Base-by-base conservation (phyloP, 2,329 filamentous ascomycete species). In the Cladophialophora carrionii region DNA sequence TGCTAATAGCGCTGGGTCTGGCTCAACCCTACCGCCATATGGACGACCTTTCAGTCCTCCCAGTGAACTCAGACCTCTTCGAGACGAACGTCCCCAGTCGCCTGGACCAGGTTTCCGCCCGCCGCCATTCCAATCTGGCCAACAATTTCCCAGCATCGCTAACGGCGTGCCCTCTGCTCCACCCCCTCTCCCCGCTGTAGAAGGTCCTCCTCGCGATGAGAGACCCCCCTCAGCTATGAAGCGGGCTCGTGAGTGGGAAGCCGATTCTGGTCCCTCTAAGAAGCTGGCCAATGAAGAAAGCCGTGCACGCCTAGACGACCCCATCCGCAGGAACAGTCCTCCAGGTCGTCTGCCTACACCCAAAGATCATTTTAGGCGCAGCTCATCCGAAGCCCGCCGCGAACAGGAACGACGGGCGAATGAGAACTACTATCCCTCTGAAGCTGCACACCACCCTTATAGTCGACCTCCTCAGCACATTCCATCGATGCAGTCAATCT, bases 191-290 rank as follows among this genome's bases (percentile, higher is more conserved):
- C 88, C 88, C 69, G 84, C 88, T 32, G 85, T 87, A 66, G 87
- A 87, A 57, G 86, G 64, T 86, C 89, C 53, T 88, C 89, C 54
- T 89, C 85, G 88, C 55, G 77, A 84, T 67, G 90, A 96, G 62
- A 86, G 92, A n/a, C 91, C 92, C 20, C 79, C 89, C 0, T 96
- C 92, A 43, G 90, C 82, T 1, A 83, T 91, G 63, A 99, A 99
- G 83, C 87, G 95, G 64, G 85, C 88, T 76, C 88, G 93, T 56
- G 95, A 98, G 74, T 97, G 95, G 93, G 95, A 98, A 71, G 90
- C 94, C 41, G 92, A 96, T 41, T 80, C 87, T 3, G 83, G 76
- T 12, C 78, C 79, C 6, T 72, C 84, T 52, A 96, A 97, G 81
- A 97, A 97, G 80, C 87, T 90, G 67, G 89, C 91, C 9, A 96